Conservation (phyloP, 768 basidiomycete genomes). For the Leccinum broughii region DNA sequence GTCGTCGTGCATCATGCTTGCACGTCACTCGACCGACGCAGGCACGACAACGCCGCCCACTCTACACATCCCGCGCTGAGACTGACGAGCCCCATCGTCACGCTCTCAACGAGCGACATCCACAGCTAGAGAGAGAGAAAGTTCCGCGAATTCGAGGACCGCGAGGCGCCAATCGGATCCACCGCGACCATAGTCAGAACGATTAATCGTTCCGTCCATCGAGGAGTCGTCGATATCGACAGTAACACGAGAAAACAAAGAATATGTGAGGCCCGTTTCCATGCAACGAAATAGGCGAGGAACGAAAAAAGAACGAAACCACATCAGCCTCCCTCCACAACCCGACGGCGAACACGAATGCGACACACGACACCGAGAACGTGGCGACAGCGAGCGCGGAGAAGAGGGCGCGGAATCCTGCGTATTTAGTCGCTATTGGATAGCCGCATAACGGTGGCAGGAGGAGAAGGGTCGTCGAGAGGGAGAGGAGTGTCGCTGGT, state of each 20-base stretch:
- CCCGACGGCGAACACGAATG: conserved; percentile 1
- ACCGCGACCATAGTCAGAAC: conserved; percentile 10
- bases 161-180: too few relatives aligned
- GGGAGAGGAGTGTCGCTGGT: not conserved
- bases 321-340: not conserved
- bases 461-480: too few relatives aligned
- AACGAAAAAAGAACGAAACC: not conserved
- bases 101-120: conserved; percentile 4
- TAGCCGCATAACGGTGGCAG: not conserved
- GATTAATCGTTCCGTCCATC: conserved; percentile 40
- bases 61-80: not conserved
- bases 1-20: not conserved
- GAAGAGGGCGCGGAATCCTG: not conserved
- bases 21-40: not conserved
- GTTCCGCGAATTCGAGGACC: too few relatives aligned
- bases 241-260: not conserved
- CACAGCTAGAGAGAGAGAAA: not conserved
- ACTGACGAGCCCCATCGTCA: conserved; percentile 3
- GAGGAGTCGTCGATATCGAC: conserved; percentile 43
- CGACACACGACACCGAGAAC: not conserved
- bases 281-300: not conserved
- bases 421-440: not conserved
- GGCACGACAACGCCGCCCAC: not conserved
- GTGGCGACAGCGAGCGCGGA: not conserved
- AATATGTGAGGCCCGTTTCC: not conserved